phyloP scores from a whole-genome alignment of 1,284 basidiomycete genomes.

The Pseudozyma tsukubaensis region DNA sequence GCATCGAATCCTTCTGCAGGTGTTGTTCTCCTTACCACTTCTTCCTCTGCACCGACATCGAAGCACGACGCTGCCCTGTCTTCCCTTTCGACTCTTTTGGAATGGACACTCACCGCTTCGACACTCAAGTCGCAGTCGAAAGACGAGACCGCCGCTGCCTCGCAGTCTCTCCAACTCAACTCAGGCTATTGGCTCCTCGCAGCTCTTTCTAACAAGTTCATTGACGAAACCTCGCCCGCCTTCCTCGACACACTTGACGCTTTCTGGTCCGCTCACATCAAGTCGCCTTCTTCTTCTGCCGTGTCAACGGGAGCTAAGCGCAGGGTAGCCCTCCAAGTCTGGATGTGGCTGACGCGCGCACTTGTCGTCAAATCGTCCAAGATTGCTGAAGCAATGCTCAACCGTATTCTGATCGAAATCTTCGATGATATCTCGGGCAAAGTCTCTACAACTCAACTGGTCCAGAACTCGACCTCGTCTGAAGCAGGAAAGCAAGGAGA shows the following conservation, averaged over 20 bases:
- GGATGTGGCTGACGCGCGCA: constrained; percentile 58
- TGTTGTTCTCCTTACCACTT: not conserved
- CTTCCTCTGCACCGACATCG: not conserved
- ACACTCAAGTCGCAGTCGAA: not conserved
- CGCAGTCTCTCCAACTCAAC: constrained; percentile 33
- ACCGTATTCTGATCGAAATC: constrained; percentile 42
- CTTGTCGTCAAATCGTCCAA: constrained; percentile 51
- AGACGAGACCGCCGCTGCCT: not conserved
- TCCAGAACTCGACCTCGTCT: not conserved
- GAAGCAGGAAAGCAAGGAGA: constrained; percentile 12
- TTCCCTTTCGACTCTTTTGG: constrained; percentile 22
- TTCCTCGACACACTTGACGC: constrained; percentile 42
- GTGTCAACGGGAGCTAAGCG: not conserved
- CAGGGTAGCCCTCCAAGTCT: constrained; percentile 46
- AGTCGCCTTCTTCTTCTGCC: constrained; percentile 5
- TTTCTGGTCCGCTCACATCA: constrained; percentile 42
- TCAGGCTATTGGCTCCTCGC: constrained; percentile 24
- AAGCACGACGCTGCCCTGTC: constrained; percentile 27
- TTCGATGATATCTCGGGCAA: constrained; percentile 36
- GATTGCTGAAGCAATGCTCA: constrained; percentile 52
- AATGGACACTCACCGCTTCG: constrained; percentile 25
- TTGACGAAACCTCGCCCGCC: constrained; percentile 30
- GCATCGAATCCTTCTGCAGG: constrained; percentile 26
- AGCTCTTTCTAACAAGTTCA: constrained; percentile 56
- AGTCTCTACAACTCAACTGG: constrained; percentile 4